Evolutionary conservation across 345 rosid genomes (phyloP), one percentile per base, ranked within the genome.

Genomic region (Boechera stricta): DNA sequence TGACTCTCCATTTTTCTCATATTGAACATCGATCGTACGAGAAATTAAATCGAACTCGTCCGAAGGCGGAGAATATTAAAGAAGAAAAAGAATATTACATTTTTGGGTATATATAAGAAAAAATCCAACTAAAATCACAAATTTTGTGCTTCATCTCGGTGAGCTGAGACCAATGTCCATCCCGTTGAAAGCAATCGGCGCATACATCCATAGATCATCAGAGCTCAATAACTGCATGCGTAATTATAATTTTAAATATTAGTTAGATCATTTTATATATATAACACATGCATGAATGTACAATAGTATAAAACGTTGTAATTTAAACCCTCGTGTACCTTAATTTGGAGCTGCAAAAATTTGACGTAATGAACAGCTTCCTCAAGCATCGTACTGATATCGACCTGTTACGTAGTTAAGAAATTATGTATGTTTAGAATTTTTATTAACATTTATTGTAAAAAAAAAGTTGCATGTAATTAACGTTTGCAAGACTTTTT

Each of bases 361-460:
- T 90, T 89, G 18, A 92, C 98, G 54, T 92, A 92, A 16, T 85
- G 87, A 52, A 90, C 98, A 16, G 98, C 96, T 87, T 92, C 98
- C 80, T 92, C 98, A 59, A 92, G 94, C 98, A 92, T 92, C 28
- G 98, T 92, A 82, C 98, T 92, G 31, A 92, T 89, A 76, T 92
- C 98, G 48, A 92, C 98, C 92, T 90, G 87, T 58, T 18, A 64
- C 81, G 48, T 72, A 71, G 4, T 56, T 38, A 24, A 70, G 29
- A 69, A 24, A 64, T 48, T 64, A 38, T 26, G 31, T 4, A 6
- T 32, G 38, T 52, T 76, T 21, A 69, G 31, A 41, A 59, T 5
- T 35, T 41, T 62, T 39, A 3, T 47, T 35, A 65, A 7, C 47
- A 47, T 28, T 7, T 45, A 2, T 52, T 58, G 16, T 52, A 57